These are phyloP conservation scores for Alternaria brassicicola DNA, from an alignment of 2,329 filamentous ascomycete species.

Conservation along the genomic window DNA sequence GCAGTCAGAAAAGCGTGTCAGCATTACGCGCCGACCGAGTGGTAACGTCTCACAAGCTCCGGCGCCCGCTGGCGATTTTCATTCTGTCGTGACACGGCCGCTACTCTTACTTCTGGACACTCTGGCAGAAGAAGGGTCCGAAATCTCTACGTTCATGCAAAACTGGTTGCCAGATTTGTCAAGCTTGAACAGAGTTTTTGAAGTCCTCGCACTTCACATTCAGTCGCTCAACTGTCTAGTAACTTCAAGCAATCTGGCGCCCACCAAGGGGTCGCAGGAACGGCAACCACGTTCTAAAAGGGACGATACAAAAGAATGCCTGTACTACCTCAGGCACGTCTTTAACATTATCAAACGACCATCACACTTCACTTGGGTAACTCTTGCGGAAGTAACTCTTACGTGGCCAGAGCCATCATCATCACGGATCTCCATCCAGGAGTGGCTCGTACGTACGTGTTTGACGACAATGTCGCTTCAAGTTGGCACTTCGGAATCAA, in stretches of 20 bases:
- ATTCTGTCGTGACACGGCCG: constrained; percentile 78
- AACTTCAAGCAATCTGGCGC: constrained; percentile 22
- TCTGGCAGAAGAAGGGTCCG: constrained; percentile 72
- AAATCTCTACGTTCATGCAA: constrained; percentile 76
- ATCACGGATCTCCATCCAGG: constrained; percentile 62
- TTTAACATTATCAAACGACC: constrained; percentile 73
- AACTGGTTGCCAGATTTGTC: constrained; percentile 75
- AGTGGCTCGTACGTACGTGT: constrained; percentile 70
- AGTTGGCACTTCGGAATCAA: constrained; percentile 39
- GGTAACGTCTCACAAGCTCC: constrained; percentile 35
- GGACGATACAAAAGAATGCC: constrained; percentile 75
- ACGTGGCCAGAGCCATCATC: constrained; percentile 56
- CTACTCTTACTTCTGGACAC: constrained; percentile 82
- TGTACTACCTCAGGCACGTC: constrained; percentile 78
- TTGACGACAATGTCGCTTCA: constrained; percentile 64
- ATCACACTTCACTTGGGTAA: constrained; percentile 71
- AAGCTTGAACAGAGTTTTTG: constrained; percentile 57
- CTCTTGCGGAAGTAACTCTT: constrained; percentile 68
- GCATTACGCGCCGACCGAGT: constrained; percentile 35
- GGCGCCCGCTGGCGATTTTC: constrained; percentile 61
- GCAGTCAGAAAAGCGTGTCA: constrained; percentile 44
- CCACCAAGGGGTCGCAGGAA: constrained; percentile 8
- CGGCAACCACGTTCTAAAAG: constrained; percentile 3
- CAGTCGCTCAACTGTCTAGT: constrained; percentile 40
- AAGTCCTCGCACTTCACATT: constrained; percentile 42